Percentiles rank a stretch among this genome's conserved stretches.
phyloP scores from a whole-genome alignment of 805 yeast species.

The Saturnispora dispora region DNA sequence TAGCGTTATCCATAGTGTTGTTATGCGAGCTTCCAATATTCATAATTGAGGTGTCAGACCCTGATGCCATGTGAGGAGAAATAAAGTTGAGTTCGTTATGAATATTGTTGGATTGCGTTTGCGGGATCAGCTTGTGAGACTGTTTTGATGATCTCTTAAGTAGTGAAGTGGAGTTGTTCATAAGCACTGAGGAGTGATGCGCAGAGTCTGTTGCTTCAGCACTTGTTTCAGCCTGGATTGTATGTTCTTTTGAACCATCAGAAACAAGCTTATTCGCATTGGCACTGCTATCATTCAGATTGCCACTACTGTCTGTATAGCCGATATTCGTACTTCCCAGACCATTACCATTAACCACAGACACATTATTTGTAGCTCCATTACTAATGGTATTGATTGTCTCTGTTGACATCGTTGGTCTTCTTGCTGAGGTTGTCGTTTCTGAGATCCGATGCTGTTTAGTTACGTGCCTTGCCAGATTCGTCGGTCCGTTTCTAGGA shows the following conservation, averaged over 20 bases:
- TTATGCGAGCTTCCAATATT: background rate
- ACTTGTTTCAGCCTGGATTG: background rate
- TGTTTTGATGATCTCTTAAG: background rate
- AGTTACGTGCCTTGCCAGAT: slow-evolving; percentile 26
- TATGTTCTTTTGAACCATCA: background rate
- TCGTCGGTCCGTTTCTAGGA: slow-evolving; percentile 29
- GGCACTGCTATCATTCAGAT: background rate
- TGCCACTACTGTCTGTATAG: background rate
- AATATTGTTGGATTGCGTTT: background rate
- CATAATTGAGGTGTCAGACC: background rate
- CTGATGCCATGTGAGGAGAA: background rate
- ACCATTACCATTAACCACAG: background rate
- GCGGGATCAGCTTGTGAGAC: background rate
- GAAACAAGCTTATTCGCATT: background rate
- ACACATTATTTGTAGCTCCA: background rate
- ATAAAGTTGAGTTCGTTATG: background rate
- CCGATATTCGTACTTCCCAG: background rate
- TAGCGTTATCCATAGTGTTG: background rate
- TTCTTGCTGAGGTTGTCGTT: slow-evolving; percentile 14
- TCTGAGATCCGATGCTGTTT: slow-evolving; percentile 20
- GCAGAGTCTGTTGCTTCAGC: background rate
- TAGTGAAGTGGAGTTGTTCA: background rate
- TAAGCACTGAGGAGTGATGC: background rate
- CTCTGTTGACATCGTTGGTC: slow-evolving; percentile 17
- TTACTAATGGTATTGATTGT: background rate